Base-by-base conservation (phyloP, 257 asterid species). In the Hygrophila difformis region DNA sequence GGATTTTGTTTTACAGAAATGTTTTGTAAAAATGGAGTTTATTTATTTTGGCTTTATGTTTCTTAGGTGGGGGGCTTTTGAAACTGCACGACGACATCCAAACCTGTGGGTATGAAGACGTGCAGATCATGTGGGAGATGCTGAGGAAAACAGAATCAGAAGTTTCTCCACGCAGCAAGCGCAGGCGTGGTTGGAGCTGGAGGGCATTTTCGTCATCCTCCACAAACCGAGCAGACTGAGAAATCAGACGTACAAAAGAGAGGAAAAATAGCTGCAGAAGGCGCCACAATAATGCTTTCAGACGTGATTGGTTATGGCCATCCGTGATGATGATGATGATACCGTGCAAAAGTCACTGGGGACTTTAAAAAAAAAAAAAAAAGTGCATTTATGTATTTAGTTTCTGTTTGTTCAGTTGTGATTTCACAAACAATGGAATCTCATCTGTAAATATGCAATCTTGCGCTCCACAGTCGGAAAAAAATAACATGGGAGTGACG, bases 121-220 rank as follows among this genome's bases (percentile, higher is more conserved):
- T 88, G 53, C 94, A 72, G 39, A 82, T 84, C 31, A 88, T 88
- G 97, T 88, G 97, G 97, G 93, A 88, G 49, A 88, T 88, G 95
- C 67, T 88, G 49, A 72, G 77, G 29, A 67, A 61, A 63, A 66
- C 81, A 0, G 93, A 81, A 24, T 45, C 81, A 11, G 65, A 70
- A 58, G 51, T 64, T 53, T 65, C 44, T 43, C 83, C 36, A 12
- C 65, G 17, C 55, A 75, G 56, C 4, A 74, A 74, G 68, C 78
- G 61, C 44, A 87, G 72, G 66, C 61, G 55, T 31, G 39, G 88
- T 4, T 74, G 77, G 54, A 60, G 68, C 54, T 72, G 78, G 82
- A 81, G 80, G 66, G 67, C 64, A 49, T 61, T 74, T 38, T 48
- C 62, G 17, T 41, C 81, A 39, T 60, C 69, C 38, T 59, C 79